Percentiles rank a stretch among this genome's conserved stretches.
Conservation (phyloP, 2,329 filamentous ascomycete species). For the Cryphonectria naterciae region DNA sequence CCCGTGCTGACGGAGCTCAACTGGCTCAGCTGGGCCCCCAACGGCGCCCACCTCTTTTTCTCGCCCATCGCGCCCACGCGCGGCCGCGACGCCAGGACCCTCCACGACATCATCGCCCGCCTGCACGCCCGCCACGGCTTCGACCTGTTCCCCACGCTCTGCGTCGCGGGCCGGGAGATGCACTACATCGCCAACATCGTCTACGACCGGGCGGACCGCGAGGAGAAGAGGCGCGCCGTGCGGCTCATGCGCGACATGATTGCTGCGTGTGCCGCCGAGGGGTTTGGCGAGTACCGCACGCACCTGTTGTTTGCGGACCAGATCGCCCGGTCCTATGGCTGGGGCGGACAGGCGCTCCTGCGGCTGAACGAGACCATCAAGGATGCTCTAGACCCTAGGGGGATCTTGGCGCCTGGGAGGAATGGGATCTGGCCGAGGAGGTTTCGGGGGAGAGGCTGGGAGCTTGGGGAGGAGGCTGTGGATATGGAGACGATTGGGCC, state of each 20-base stretch:
- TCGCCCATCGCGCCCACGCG: conserved; percentile 42
- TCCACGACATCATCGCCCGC: conserved; percentile 39
- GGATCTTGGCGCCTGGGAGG: conserved; percentile 51
- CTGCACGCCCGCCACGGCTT: conserved; percentile 35
- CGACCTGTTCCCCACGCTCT: conserved; percentile 40
- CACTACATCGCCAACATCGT: conserved; percentile 50
- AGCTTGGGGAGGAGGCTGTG: conserved; percentile 34
- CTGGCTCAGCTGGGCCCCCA: conserved; percentile 44
- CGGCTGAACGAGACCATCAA: conserved; percentile 45
- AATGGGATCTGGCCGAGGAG: conserved; percentile 43
- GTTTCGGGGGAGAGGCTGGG: conserved; percentile 39
- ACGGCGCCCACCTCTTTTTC: conserved; percentile 44
- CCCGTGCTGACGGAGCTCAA: conserved; percentile 46
- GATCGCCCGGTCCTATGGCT: conserved; percentile 44
- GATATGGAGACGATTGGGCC: conserved; percentile 32
- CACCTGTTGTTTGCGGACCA: conserved; percentile 46
- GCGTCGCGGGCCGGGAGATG: conserved; percentile 46
- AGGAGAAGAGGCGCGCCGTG: conserved; percentile 35
- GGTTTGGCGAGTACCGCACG: conserved; percentile 47
- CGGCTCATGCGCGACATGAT: conserved; percentile 42
- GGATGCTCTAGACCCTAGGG: conserved; percentile 46
- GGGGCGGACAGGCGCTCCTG: conserved; percentile 42
- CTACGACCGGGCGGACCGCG: conserved; percentile 44
- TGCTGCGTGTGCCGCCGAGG: conserved; percentile 40
- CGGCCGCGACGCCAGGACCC: conserved; percentile 40